Conservation (phyloP, 140 eudicot species). For the Oenanthe javanica region DNA sequence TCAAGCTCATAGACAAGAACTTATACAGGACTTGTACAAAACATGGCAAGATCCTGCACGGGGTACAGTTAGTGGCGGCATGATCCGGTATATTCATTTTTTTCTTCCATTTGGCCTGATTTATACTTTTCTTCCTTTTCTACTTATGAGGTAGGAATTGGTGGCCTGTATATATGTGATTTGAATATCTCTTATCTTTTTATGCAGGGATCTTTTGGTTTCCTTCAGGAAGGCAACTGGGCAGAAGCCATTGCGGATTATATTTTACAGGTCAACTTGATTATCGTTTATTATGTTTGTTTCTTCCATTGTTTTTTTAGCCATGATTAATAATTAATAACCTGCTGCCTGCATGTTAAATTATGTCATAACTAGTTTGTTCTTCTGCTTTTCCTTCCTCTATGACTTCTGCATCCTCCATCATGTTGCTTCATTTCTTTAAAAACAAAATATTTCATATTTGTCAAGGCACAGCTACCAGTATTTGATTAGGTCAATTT, state of each 20-base stretch:
- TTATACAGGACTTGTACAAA: constrained; percentile 44
- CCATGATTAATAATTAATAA: too few species aligned
- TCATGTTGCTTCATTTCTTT: neutral
- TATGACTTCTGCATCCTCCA: neutral
- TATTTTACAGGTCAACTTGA: constrained; percentile 31
- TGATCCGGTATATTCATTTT: constrained; percentile 28
- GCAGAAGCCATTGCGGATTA: constrained; percentile 40
- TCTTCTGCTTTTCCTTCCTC: neutral
- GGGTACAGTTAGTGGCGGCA: constrained; percentile 46
- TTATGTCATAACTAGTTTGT: neutral
- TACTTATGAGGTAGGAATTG: neutral
- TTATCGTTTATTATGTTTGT: neutral
- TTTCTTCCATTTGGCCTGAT: neutral
- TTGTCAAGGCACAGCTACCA: neutral
- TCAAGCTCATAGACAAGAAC: constrained; percentile 48
- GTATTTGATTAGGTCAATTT: neutral
- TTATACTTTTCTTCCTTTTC: neutral
- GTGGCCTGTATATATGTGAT: neutral
- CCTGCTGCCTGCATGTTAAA: neutral
- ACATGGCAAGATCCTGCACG: constrained; percentile 42
- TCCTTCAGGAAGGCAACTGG: constrained; percentile 48
- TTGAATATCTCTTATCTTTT: neutral
- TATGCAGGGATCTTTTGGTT: constrained; percentile 36
- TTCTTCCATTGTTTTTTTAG: too few species aligned
- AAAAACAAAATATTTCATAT: neutral